Evolutionary conservation across 179 eudicot species (phyloP).

Genomic region (Silene coronaria): DNA sequence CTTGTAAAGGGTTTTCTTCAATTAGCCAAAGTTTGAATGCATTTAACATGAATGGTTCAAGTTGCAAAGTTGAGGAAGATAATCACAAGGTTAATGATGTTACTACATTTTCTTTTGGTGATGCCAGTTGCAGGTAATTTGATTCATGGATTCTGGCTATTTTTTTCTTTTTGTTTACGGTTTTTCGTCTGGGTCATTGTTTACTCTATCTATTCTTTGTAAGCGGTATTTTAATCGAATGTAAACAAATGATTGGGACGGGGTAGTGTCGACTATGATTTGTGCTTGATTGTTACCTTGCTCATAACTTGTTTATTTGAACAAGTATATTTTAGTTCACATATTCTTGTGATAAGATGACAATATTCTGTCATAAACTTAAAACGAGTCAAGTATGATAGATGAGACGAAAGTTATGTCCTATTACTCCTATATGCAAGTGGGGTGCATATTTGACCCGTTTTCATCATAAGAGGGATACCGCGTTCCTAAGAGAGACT

Average conservation of each 20-base stretch:
- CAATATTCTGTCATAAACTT: no score
- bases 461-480: no score
- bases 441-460: no score
- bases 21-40: slow-evolving; percentile 25
- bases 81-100: slow-evolving; percentile 24
- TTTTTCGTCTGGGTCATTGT: not conserved
- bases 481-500: no score
- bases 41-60: slow-evolving; percentile 21
- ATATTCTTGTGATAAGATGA: no score
- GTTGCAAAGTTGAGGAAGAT: slow-evolving; percentile 17
- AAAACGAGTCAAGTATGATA: no score
- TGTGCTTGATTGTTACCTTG: no score
- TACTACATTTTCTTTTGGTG: slow-evolving; percentile 18
- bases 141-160: not conserved
- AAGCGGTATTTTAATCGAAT: not conserved
- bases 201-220: not conserved
- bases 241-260: not conserved
- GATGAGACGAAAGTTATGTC: no score
- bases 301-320: no score
- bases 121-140: slow-evolving; percentile 43
- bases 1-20: slow-evolving; percentile 31
- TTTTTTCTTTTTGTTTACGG: not conserved
- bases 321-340: no score
- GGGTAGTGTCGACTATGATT: not conserved
- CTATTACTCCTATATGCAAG: no score